phyloP scores from a whole-genome alignment of 495 filamentous ascomycete species.

The Trichocladium antarcticum region DNA sequence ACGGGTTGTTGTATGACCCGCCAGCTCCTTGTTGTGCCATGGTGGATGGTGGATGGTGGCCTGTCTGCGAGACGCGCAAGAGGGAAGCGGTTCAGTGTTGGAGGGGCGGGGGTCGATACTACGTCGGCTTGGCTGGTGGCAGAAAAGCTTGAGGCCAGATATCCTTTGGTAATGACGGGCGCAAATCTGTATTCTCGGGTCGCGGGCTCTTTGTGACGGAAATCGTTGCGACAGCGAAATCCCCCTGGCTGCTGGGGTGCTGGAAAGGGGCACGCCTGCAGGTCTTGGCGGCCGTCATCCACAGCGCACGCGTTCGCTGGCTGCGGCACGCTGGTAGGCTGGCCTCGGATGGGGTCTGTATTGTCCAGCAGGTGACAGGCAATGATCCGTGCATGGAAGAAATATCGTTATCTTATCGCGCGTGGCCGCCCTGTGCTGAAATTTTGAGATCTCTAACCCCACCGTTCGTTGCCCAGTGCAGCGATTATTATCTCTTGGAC shows the following conservation, averaged over 20 bases:
- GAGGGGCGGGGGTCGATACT: too few relatives aligned
- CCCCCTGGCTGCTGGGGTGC: neutral
- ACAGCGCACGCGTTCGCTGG: neutral
- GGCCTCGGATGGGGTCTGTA: too few relatives aligned
- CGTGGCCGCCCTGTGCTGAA: slow-evolving; percentile 7
- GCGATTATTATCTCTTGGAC: neutral
- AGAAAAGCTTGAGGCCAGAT: neutral
- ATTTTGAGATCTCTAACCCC: slow-evolving; percentile 15
- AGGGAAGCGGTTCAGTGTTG: neutral
- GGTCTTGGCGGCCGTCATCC: slow-evolving; percentile 22
- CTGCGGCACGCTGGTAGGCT: too few relatives aligned
- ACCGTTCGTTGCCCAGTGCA: slow-evolving; percentile 5
- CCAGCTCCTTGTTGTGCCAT: slow-evolving; percentile 47
- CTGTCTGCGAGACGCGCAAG: slow-evolving; percentile 1
- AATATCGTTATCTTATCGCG: slow-evolving; percentile 15
- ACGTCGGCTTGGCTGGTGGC: too few relatives aligned
- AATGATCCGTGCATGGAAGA: too few relatives aligned
- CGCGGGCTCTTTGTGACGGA: slow-evolving; percentile 2
- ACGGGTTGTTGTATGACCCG: slow-evolving; percentile 92
- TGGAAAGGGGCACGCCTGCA: slow-evolving; percentile 1
- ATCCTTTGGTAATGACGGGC: neutral
- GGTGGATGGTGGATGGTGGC: slow-evolving; percentile 9
- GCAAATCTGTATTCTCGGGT: neutral
- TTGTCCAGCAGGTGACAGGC: too few relatives aligned
- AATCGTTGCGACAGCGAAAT: slow-evolving; percentile 1